phyloP scores from a whole-genome alignment of 1,139 yeast species.

The Yamadazyma songkhlaensis region DNA sequence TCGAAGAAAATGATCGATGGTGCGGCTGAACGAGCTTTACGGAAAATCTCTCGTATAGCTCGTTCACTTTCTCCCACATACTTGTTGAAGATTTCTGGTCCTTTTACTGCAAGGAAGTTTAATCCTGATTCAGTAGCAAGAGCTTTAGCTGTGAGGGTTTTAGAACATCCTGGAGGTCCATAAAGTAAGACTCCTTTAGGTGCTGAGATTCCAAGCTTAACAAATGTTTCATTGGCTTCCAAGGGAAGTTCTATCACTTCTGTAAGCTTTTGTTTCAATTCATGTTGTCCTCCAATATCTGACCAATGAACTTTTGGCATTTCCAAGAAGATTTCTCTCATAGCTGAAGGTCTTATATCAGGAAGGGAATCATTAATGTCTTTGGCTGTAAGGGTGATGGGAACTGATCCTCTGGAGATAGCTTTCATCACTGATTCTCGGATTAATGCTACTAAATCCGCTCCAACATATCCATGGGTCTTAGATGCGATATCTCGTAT shows the following conservation, averaged over 20 bases:
- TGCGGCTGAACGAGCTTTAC: constrained; percentile 89
- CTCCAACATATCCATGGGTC: constrained; percentile 66
- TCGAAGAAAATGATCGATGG: constrained; percentile 93
- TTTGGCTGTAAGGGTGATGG: constrained; percentile 29
- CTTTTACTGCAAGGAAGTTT: constrained; percentile 89
- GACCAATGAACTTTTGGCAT: constrained; percentile 93
- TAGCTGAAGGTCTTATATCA: constrained; percentile 90
- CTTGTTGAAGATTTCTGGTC: constrained; percentile 92
- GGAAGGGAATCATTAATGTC: constrained; percentile 70
- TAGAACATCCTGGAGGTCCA: constrained; percentile 98
- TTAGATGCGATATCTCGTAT: constrained; percentile 59
- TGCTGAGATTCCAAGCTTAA: constrained; percentile 74
- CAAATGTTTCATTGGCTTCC: constrained; percentile 76
- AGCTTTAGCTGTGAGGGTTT: constrained; percentile 91
- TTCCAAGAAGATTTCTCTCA: constrained; percentile 92
- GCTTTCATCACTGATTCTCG: constrained; percentile 88
- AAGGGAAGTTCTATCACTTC: constrained; percentile 94
- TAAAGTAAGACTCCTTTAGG: constrained; percentile 89
- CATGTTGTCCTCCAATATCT: constrained; percentile 94
- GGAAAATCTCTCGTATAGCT: constrained; percentile 82
- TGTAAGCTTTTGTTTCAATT: constrained; percentile 69
- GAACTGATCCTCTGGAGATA: constrained; percentile 52
- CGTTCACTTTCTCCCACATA: constrained; percentile 94
- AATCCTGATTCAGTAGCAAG: constrained; percentile 93
- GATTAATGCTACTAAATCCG: constrained; percentile 84